Base-by-base conservation (phyloP, 2,329 filamentous ascomycete species). In the Amylocarpus encephaloides region DNA sequence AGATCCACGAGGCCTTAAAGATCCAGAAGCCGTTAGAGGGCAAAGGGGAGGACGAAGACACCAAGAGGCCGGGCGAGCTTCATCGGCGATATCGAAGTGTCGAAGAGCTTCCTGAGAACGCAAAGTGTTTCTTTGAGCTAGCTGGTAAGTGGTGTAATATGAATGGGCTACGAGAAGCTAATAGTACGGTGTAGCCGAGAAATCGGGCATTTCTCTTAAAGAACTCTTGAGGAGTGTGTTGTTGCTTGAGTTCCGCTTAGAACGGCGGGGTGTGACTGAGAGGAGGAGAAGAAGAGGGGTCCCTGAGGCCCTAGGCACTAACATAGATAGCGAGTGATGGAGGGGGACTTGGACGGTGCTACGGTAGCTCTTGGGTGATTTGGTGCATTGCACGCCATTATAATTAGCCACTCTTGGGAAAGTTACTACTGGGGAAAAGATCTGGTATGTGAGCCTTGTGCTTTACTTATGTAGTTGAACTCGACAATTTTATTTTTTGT, bases 101-200 rank as follows among this genome's bases (percentile, higher is more conserved):
- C n/a, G 66, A 68, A 4, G 72, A 77, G 7, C 64, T 78, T 29
- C 67, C 71, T 1, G 65, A 67, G 6, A 55, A 59, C 2, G 73
- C 71, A 0, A 73, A 63, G 39, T 55, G 59, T 0, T 71, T 78
- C 41, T 75, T 73, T 52, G 62, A 63, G 11, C 66, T 68, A 52
- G 70, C 70, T 35, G 73, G 73, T 48, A 64, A 65, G 39, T 68
- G 2, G 64, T 15, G 26, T 10, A 19, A 29, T 18, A 10, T 26
- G 12, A 7, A 39, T n/a, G 15, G 2, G 12, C n/a, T 11, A 39
- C 34, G 44, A 22, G 6, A 36, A 7, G 39, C 38, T 50, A 43
- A 49, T 18, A 6, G 40, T 18, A 33, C 5, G 16, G 42, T 45
- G 33, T 51, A 66, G 64, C 63, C 34, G 49, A 50, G 9, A 63